phyloP scores from a whole-genome alignment of 129 eudicot species.

The Tanacetum coccineum region DNA sequence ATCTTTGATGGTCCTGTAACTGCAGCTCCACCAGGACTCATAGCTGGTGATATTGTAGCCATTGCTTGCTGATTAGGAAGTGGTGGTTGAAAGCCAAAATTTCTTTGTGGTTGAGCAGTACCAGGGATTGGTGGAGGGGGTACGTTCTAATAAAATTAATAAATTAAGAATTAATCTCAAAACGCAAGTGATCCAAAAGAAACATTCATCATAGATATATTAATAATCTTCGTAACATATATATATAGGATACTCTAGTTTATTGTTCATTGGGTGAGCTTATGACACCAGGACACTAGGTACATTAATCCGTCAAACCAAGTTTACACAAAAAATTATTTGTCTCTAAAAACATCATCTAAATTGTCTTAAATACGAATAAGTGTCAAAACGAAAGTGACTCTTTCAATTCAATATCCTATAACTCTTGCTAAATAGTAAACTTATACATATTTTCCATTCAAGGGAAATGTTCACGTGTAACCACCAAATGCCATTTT shows the following conservation, averaged over 20 bases:
- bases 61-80: constrained; percentile 66
- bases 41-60: constrained; percentile 57
- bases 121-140: constrained; percentile 60
- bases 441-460: not conserved
- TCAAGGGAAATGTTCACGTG: not conserved
- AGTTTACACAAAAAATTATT: constrained; percentile 1
- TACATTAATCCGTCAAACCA: constrained; percentile 1
- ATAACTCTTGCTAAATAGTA: not conserved
- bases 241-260: constrained; percentile 9
- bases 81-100: constrained; percentile 81
- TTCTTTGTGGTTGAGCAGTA: constrained; percentile 59
- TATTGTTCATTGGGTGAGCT: not conserved
- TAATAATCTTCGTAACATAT: constrained; percentile 2
- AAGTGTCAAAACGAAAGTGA: constrained; percentile 4
- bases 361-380: not conserved
- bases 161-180: constrained; percentile 27
- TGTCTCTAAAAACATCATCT: not conserved
- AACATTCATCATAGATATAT: not conserved
- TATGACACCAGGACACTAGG: too few relatives aligned
- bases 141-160: constrained; percentile 36
- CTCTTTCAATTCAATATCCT: constrained; percentile 5
- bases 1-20: constrained; percentile 71
- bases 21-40: constrained; percentile 56
- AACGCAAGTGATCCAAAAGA: not conserved
- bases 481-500: constrained; percentile 16